Evolutionary conservation across 2,329 filamentous ascomycete genomes (phyloP).

Genomic region (Ophiostoma sp.): DNA sequence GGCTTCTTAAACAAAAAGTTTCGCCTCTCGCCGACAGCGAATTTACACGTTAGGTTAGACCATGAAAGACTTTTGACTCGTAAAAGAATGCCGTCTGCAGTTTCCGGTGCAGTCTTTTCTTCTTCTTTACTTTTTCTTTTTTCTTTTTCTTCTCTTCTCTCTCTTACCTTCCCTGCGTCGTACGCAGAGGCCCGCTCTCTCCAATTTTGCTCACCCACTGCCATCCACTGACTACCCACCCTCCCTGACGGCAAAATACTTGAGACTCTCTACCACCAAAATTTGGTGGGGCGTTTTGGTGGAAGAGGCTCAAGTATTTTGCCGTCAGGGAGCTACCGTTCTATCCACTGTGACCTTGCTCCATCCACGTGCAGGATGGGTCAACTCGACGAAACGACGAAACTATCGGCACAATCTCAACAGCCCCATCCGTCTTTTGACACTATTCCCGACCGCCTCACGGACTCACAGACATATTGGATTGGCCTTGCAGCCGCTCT

Average conservation of each 20-base stretch:
- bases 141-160: not conserved
- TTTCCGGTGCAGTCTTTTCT: not conserved
- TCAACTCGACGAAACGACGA: not conserved
- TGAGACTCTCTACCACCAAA: no score
- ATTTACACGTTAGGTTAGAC: not conserved
- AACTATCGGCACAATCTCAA: not conserved
- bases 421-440: no score
- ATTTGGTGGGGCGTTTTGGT: no score
- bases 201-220: not conserved
- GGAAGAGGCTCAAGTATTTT: no score
- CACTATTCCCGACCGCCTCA: not conserved
- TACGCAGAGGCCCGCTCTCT: not conserved
- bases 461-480: no score
- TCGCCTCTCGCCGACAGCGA: conserved; percentile 15
- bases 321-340: no score
- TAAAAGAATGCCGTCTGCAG: not conserved
- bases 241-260: no score
- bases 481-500: not conserved
- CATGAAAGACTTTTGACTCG: not conserved
- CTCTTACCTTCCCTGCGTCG: not conserved
- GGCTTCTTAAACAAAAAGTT: not conserved
- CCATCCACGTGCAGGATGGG: conserved; percentile 10
- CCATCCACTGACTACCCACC: not conserved
- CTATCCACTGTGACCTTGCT: not conserved
- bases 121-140: not conserved